A percentile compares a stretch with the other conserved stretches of the same genome.
These are phyloP conservation scores for Xylaria intraflava DNA, from an alignment of 495 filamentous ascomycete species.

Conservation along the genomic window DNA sequence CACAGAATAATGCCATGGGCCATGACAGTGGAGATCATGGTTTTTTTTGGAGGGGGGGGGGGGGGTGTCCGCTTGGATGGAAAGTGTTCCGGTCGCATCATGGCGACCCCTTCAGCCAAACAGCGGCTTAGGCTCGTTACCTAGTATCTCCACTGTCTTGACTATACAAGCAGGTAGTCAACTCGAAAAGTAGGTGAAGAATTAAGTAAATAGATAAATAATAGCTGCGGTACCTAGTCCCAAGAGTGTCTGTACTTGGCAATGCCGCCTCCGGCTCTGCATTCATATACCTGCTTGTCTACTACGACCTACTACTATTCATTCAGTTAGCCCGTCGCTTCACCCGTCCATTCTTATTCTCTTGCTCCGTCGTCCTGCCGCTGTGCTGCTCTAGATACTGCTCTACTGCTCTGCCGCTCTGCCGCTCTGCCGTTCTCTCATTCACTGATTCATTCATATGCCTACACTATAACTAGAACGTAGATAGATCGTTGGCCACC, in stretches of 20 bases:
- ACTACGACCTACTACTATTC: too few species aligned
- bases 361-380: too few species aligned
- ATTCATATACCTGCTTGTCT: too few species aligned
- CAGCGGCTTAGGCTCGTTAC: slow-evolving; percentile 15
- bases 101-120: slow-evolving; percentile 29
- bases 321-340: too few species aligned
- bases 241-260: too few species aligned
- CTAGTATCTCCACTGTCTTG: slow-evolving; percentile 18
- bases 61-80: slow-evolving; percentile 16
- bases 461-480: too few species aligned
- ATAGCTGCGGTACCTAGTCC: background rate
- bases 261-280: too few species aligned
- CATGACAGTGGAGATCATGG: slow-evolving; percentile 23
- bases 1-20: slow-evolving; percentile 16
- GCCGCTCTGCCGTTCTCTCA: too few species aligned
- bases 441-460: background rate
- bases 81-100: slow-evolving; percentile 24
- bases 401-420: too few species aligned
- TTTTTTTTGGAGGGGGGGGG: background rate
- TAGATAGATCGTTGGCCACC: too few species aligned
- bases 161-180: background rate
- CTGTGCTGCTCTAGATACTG: too few species aligned
- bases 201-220: background rate
- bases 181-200: slow-evolving; percentile 11
- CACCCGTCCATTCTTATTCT: too few species aligned